Evolutionary conservation across 1,284 basidiomycete genomes (phyloP), one percentile per base, ranked within the genome.

Genomic region (Irpex lacteus): DNA sequence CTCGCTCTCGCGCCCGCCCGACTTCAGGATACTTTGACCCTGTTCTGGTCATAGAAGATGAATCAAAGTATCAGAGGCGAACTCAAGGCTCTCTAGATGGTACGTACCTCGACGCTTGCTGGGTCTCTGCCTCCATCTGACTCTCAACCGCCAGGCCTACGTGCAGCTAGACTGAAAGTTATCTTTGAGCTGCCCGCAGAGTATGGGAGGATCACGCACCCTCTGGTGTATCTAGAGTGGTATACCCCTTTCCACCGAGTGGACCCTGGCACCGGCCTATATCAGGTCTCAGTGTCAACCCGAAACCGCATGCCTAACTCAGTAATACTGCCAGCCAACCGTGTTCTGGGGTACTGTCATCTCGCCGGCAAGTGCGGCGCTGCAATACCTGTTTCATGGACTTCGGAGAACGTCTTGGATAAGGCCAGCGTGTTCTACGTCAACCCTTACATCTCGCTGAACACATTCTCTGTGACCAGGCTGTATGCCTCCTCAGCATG

Each of bases 371-470:
- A 63, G 36, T 62, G 56, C 38, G 61, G 64, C 9, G 5, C 13
- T 32, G 5, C 44, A 40, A 61, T 49, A 59, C 34, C 21, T 49
- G 53, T 49, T 44, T 32, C 53, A 49, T 7, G 63, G 26, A 26
- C 26, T 26, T 26, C 26, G 26, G 26, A 26, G 26, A 26, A 66
- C 36, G 63, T 66, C 6, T 26, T 64, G 18, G 60, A 66, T 47
- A 7, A 15, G 18, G 65, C 65, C 34, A 19, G 26, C 5, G 18
- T 7, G 2, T 66, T 66, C 36, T 61, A 21, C n/a, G 60, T 66
- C 5, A 66, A 66, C 38, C 65, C 62, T 15, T 66, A 66, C 36
- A 34, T 61, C 9, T 60, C 62, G 9, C 59, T 66, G 11, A 57
- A 61, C 44, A 36, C 26, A 15, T 66, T 66, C 37, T 60, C 65